A percentile compares a stretch with the other conserved stretches of the same genome.
phyloP scores from a whole-genome alignment of 2,329 filamentous ascomycete genomes.

The Pyrenochaeta sp. region DNA sequence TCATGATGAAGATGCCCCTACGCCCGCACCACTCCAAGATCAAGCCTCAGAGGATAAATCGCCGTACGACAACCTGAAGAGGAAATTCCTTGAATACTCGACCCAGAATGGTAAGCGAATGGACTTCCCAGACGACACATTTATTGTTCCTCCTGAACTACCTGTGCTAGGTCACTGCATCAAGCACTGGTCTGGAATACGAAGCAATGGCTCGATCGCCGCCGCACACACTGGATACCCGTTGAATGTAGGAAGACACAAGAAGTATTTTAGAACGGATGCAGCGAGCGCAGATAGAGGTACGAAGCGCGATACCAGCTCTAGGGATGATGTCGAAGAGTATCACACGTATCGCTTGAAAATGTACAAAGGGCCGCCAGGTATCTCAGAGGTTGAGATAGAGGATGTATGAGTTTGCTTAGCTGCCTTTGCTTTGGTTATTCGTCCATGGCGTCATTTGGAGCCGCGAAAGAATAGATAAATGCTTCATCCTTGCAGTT shows the following conservation, averaged over 20 bases:
- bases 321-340: background rate
- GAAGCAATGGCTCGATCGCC: conserved; percentile 8
- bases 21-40: no score
- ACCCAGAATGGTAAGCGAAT: background rate
- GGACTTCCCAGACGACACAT: conserved; percentile 3
- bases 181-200: conserved; percentile 23
- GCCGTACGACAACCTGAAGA: background rate
- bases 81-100: conserved; percentile 3
- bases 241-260: conserved; percentile 17
- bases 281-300: background rate
- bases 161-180: conserved; percentile 23
- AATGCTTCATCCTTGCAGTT: no score
- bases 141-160: conserved; percentile 17
- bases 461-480: background rate
- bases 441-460: background rate
- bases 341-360: conserved; percentile 2
- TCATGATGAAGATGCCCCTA: no score
- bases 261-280: conserved; percentile 10
- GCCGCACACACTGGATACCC: conserved; percentile 21
- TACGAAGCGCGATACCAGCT: background rate
- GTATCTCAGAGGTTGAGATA: no score
- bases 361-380: no score
- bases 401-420: background rate
- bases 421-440: background rate
- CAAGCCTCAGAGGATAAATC: background rate